Conservation (phyloP, 768 basidiomycete species). For the Tulasnella sp. region DNA sequence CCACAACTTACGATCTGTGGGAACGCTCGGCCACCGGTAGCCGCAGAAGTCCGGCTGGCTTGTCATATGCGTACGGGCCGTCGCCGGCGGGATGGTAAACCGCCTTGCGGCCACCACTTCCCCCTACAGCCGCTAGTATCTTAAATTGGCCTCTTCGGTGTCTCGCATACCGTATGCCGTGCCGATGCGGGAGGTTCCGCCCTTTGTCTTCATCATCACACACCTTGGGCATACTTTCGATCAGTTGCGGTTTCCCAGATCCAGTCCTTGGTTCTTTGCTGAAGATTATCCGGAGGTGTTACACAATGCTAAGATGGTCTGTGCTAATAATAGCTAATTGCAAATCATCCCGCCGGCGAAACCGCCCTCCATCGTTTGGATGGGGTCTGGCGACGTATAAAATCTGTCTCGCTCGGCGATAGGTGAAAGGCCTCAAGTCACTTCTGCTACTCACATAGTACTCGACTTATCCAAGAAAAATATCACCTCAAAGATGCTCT, state of each 20-base stretch:
- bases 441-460: not conserved
- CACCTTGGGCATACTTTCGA: not conserved
- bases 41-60: too few species aligned
- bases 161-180: not conserved
- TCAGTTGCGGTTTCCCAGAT: not conserved
- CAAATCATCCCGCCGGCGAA: not conserved
- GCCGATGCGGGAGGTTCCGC: not conserved
- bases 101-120: not conserved
- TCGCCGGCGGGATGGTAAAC: not conserved
- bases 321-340: not conserved
- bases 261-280: not conserved
- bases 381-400: not conserved
- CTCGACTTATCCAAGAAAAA: too few species aligned
- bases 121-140: not conserved
- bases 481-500: not conserved
- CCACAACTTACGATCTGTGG: not conserved
- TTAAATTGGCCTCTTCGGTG: not conserved
- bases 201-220: not conserved
- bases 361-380: not conserved
- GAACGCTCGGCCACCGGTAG: not conserved
- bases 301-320: not conserved
- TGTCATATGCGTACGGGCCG: too few species aligned
- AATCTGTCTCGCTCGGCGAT: not conserved
- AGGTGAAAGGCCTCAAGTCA: not conserved
- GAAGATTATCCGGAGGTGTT: not conserved